Base-by-base conservation (phyloP, 495 filamentous ascomycete species). In the Penicillium lividum region DNA sequence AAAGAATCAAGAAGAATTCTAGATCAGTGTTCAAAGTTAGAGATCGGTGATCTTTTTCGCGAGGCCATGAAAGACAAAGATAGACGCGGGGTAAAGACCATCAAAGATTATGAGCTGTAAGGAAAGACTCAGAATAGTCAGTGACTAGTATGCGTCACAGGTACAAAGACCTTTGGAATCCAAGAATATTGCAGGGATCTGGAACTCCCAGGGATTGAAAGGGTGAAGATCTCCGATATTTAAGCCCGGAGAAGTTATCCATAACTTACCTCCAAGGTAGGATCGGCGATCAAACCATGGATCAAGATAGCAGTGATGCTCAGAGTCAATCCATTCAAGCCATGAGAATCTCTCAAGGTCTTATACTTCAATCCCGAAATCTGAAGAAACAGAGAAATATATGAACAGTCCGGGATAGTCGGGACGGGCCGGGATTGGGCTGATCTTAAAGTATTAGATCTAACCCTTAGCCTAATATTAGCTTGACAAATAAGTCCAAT, bases 401-500 rank as follows among this genome's bases (percentile, higher is more conserved):
- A 22, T 2, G 22, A 22, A 22, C 22, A 22, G 9, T 11, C 4
- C 33, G 51, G 51, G 53, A 55, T 31, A 40, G 43, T 50, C 58
- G 62, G 62, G 55, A 62, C 56, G 62, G 59, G 54, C 58, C 62
- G 56, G 59, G 42, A 57, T 58, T 65, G 51, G 52, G 33, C 54
- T 61, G 46, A 36, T 33, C 22, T 30, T 46, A 47, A 33, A 9
- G 13, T 9, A 15, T 49, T 28, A 49, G 25, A 8, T 2, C 46
- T 25, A 49, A 29, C 13, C 46, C 46, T 49, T 49, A 29, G 33
- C 9, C 33, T 36, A 4, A 3, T 11, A 9, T 33, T 33, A 11
- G 10, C 9, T 3, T 36, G 33, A 36, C 33, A 36, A 36, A 11
- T 36, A 10, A 36, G 4, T 9, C 33, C 10, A 10, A 34, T 4